Evolutionary conservation across 192 early-diverging fungal species (phyloP).

Genomic region (Backusella luteola): DNA sequence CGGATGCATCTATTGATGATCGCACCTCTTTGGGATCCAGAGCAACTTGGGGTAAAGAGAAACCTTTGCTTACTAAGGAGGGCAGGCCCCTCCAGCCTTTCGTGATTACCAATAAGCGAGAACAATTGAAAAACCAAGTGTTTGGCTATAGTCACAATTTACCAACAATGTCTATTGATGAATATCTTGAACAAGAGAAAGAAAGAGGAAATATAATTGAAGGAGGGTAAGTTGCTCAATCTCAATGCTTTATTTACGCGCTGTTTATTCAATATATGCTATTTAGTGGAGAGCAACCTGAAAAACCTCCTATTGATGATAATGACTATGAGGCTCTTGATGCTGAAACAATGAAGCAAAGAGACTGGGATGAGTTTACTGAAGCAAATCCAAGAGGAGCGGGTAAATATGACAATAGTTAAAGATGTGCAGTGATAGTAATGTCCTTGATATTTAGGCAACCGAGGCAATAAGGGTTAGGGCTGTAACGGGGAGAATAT

Average conservation of each 20-base stretch:
- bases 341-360: slow-evolving; percentile 80
- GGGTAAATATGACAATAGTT: slow-evolving; percentile 48
- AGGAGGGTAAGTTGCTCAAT: slow-evolving; percentile 60
- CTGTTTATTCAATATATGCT: neutral
- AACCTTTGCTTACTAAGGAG: slow-evolving; percentile 42
- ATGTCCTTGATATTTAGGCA: slow-evolving; percentile 1
- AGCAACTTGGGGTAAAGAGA: slow-evolving; percentile 8
- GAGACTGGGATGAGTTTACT: slow-evolving; percentile 92
- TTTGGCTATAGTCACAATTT: slow-evolving; percentile 79
- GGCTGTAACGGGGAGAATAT: neutral
- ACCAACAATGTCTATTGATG: slow-evolving; percentile 96
- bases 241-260: neutral
- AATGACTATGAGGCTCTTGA: slow-evolving; percentile 78
- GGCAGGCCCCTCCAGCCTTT: slow-evolving; percentile 81
- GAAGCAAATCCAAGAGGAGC: slow-evolving; percentile 72
- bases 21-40: slow-evolving; percentile 15
- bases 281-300: slow-evolving; percentile 55
- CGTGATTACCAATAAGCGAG: slow-evolving; percentile 76
- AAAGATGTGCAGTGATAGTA: slow-evolving; percentile 1
- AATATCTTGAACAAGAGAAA: slow-evolving; percentile 86
- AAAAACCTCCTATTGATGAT: slow-evolving; percentile 73
- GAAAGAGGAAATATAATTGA: slow-evolving; percentile 86
- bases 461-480: slow-evolving; percentile 32
- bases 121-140: slow-evolving; percentile 74
- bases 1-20: slow-evolving; percentile 15